Percentiles rank a stretch among this genome's conserved stretches.
Evolutionary conservation across 345 rosid genomes (phyloP).

Genomic region (Euclidium syriacum): DNA sequence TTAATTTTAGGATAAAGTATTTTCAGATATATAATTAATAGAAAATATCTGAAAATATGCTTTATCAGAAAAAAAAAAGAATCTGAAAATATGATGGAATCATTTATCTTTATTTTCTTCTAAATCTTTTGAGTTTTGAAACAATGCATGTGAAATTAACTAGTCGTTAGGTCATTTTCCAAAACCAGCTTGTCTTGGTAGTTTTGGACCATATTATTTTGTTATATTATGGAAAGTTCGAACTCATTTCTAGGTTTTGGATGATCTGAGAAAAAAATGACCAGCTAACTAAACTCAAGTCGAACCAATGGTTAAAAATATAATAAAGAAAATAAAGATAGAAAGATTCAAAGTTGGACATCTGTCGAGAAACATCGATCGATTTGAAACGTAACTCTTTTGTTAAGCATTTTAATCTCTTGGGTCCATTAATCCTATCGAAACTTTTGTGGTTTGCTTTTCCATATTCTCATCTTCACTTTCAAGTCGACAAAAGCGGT

Average conservation of each 20-base stretch:
- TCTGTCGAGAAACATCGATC: slow-evolving; percentile 1
- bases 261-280: background rate
- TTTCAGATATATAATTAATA: too few species aligned
- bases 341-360: slow-evolving; percentile 6
- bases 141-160: too few species aligned
- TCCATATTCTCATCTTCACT: slow-evolving; percentile 2
- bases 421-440: slow-evolving; percentile 6
- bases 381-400: slow-evolving; percentile 5
- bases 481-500: slow-evolving; percentile 22
- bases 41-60: too few species aligned
- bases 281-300: slow-evolving; percentile 3
- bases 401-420: slow-evolving; percentile 18
- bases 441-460: background rate
- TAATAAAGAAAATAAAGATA: background rate
- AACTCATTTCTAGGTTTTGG: background rate
- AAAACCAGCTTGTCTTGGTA: background rate
- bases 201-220: background rate
- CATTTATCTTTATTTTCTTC: too few species aligned
- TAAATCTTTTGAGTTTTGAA: too few species aligned
- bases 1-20: too few species aligned
- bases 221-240: background rate
- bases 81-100: too few species aligned
- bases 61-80: too few species aligned
- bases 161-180: too few species aligned
- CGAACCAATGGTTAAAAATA: background rate